Conservation (phyloP, 345 rosid species). For the Gossypium arboreum region DNA sequence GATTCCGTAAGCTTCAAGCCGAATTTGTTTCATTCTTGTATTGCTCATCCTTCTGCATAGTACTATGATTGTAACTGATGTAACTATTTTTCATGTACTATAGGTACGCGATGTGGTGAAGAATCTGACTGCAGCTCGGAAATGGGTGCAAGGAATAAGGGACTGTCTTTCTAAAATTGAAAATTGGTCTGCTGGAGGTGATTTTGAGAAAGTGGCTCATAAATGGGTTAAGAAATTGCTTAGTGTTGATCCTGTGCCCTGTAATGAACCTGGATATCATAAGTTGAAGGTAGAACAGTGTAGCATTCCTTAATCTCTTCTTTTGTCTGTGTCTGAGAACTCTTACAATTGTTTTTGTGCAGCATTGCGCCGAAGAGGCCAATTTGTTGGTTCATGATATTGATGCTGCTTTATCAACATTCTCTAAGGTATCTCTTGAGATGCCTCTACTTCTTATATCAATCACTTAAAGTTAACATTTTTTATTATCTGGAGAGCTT, state of each 20-base stretch:
- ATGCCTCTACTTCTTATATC: slow-evolving; percentile 5
- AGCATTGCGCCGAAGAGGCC: slow-evolving; percentile 71
- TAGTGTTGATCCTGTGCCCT: slow-evolving; percentile 52
- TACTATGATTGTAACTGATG: slow-evolving; percentile 1
- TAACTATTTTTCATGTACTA: slow-evolving; percentile 15
- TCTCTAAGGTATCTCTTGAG: slow-evolving; percentile 39
- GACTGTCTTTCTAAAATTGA: slow-evolving; percentile 51
- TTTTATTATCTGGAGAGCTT: slow-evolving; percentile 1
- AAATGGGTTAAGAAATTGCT: slow-evolving; percentile 49
- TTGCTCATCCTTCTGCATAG: slow-evolving; percentile 13
- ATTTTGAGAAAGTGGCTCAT: slow-evolving; percentile 43
- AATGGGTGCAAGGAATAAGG: slow-evolving; percentile 70
- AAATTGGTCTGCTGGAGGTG: slow-evolving; percentile 35
- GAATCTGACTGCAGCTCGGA: slow-evolving; percentile 50
- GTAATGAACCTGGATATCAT: slow-evolving; percentile 55
- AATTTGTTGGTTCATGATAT: slow-evolving; percentile 50
- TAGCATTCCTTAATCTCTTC: slow-evolving; percentile 9
- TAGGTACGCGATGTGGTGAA: slow-evolving; percentile 69
- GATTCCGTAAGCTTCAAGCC: slow-evolving; percentile 56
- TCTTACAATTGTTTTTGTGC: slow-evolving; percentile 17
- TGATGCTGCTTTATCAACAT: slow-evolving; percentile 44
- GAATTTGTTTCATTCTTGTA: slow-evolving; percentile 15
- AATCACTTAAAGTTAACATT: neutral
- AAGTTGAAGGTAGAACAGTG: slow-evolving; percentile 64
- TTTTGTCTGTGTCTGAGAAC: slow-evolving; percentile 10